Conservation (phyloP, 2,329 filamentous ascomycete genomes). For the Diaporthe batatas region DNA sequence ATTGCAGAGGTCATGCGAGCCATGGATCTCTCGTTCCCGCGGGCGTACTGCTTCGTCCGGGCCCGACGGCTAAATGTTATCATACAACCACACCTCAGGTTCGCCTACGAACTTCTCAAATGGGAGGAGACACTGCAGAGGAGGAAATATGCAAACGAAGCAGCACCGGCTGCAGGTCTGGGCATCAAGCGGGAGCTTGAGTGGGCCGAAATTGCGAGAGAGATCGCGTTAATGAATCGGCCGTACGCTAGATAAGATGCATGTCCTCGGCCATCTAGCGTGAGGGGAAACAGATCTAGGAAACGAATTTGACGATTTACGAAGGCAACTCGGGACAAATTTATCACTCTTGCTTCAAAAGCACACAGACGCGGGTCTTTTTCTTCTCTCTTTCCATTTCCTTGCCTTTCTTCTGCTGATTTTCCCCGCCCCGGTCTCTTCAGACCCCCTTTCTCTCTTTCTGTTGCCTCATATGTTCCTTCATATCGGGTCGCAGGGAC, state of each 20-base stretch:
- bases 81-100: slow-evolving; percentile 95
- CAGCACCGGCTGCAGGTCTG: slow-evolving; percentile 44
- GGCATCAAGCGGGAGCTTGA: slow-evolving; percentile 82
- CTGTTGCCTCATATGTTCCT: neutral
- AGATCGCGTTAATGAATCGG: slow-evolving; percentile 96
- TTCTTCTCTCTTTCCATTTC: neutral
- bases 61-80: slow-evolving; percentile 95
- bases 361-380: slow-evolving; percentile 7
- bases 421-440: neutral
- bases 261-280: neutral
- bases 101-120: slow-evolving; percentile 94
- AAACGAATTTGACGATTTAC: slow-evolving; percentile 40
- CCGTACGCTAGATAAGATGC: slow-evolving; percentile 79
- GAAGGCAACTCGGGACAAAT: slow-evolving; percentile 24
- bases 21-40: slow-evolving; percentile 83
- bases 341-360: neutral
- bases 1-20: slow-evolving; percentile 98
- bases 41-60: slow-evolving; percentile 96
- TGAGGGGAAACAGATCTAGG: neutral
- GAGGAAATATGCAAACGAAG: slow-evolving; percentile 61
- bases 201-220: slow-evolving; percentile 88
- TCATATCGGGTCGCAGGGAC: neutral
- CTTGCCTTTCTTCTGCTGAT: neutral
- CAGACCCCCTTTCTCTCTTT: neutral
- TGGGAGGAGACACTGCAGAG: slow-evolving; percentile 86